A percentile compares a stretch with the other conserved stretches of the same genome.
Evolutionary conservation across 2,329 filamentous ascomycete species (phyloP).

Genomic region (Aspergillus glaucus): DNA sequence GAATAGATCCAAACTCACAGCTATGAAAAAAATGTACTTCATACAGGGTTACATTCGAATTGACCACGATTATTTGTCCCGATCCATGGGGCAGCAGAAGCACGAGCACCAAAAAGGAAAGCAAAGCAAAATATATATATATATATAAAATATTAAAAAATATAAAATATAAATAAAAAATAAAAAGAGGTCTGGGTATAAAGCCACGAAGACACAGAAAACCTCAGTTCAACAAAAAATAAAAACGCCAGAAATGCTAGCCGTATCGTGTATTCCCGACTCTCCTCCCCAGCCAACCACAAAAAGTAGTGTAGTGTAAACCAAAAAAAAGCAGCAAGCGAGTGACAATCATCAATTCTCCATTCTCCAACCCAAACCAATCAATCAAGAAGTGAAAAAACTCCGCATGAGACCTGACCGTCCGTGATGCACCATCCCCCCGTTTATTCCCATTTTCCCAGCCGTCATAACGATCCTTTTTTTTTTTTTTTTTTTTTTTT

Average conservation of each 20-base stretch:
- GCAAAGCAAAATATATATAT: too few species aligned
- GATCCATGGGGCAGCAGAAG: too few species aligned
- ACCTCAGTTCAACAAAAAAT: slow-evolving; percentile 1
- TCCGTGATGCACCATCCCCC: background rate
- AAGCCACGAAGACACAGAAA: background rate
- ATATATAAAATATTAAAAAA: background rate
- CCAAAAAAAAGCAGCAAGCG: too few species aligned
- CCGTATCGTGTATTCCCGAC: background rate
- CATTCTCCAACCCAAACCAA: background rate
- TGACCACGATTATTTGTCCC: too few species aligned
- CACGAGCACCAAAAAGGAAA: too few species aligned
- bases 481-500: background rate
- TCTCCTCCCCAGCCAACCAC: background rate
- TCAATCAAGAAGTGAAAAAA: background rate
- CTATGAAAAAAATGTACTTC: too few species aligned
- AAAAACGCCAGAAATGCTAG: slow-evolving; percentile 1
- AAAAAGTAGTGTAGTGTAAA: background rate
- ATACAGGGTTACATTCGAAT: too few species aligned
- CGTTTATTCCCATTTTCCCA: too few species aligned
- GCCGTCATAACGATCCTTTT: background rate
- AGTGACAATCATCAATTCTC: too few species aligned
- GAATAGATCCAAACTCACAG: too few species aligned
- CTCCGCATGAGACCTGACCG: background rate
- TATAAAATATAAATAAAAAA: background rate
- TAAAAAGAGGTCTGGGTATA: slow-evolving; percentile 2